Evolutionary conservation across 148 eudicot genomes (phyloP).

Genomic region (Drosera capensis): DNA sequence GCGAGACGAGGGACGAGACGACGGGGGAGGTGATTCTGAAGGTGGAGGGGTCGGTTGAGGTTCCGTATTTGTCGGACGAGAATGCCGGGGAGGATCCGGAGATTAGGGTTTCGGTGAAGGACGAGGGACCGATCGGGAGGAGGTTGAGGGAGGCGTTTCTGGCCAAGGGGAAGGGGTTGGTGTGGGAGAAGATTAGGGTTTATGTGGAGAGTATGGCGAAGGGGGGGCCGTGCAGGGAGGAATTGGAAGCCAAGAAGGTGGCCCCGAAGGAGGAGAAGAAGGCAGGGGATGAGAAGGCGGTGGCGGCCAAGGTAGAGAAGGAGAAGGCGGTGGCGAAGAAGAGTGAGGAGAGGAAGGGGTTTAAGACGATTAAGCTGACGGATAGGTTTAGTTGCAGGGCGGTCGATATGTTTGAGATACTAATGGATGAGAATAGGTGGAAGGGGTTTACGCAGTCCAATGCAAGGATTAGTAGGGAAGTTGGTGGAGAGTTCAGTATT

Average conservation of each 20-base stretch:
- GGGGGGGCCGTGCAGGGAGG: constrained; percentile 83
- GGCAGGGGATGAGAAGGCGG: constrained; percentile 6
- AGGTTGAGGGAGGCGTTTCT: constrained; percentile 51
- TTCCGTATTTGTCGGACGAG: constrained; percentile 74
- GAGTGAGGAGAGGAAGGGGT: constrained; percentile 60
- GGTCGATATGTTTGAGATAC: constrained; percentile 56
- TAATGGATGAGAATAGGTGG: constrained; percentile 99
- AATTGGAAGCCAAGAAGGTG: constrained; percentile 48
- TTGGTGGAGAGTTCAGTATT: constrained; percentile 77
- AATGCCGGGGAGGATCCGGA: constrained; percentile 79
- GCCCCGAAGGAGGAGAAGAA: constrained; percentile 12
- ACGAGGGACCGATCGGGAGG: constrained; percentile 46
- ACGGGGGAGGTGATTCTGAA: constrained; percentile 15
- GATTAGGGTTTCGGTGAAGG: constrained; percentile 31
- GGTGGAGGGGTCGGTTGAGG: constrained; percentile 39
- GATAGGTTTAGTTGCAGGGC: constrained; percentile 89
- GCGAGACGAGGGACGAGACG: constrained; percentile 44
- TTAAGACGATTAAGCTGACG: constrained; percentile 60
- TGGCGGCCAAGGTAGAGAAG: constrained; percentile 1
- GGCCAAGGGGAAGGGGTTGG: constrained; percentile 39
- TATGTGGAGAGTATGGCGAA: constrained; percentile 68
- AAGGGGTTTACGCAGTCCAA: constrained; percentile 95
- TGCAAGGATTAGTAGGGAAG: constrained; percentile 75
- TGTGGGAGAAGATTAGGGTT: constrained; percentile 51
- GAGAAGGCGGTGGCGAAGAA: constrained; percentile 19